Base-by-base conservation (phyloP, 805 yeast genomes). In the Debaryomyces prosopidis region DNA sequence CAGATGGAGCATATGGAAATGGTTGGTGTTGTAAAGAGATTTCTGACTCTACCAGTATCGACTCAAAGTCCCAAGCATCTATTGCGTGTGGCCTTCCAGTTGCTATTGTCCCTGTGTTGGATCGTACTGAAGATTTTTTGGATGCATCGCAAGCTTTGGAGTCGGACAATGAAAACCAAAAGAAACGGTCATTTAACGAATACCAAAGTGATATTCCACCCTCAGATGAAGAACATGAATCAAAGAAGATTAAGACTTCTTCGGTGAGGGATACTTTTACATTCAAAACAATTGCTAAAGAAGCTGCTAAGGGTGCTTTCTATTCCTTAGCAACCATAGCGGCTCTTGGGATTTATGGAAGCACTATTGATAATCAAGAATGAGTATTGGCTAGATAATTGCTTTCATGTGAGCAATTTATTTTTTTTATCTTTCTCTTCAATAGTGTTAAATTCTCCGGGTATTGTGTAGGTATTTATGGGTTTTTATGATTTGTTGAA, bases 291-390 rank as follows among this genome's bases (percentile, higher is more conserved):
- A 34, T 65, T 38, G 52, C 54, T 7, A 66, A 65, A 45, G 76
- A 70, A 49, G 46, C 54, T 11, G 58, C 54, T 5, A 70, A 66
- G 48, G 76, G 71, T 11, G 39, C 59, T 6, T 30, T 63, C 9
- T 70, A 70, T 46, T 66, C 54, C 4, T 32, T 56, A 9, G 67
- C 62, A 2, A 67, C 75, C 6, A 51, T 70, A 18, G 43, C 60
- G 9, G 72, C 68, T 1, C 55, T 70, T 41, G 73, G 70, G n/a
- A 49, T 59, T 5, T 70, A 68, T 53, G 74, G 74, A 14, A 54
- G 65, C 34, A 51, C 51, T 19, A 47, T 48, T 18, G 43, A 43
- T 39, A 15, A 39, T 26, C n/a, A 36, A n/a, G 23, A 42, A 30
- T 9, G 30, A 27, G 11, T 4, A 30, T 30, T 30, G 16, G 12